Evolutionary conservation across 176 grass and related monocot species (phyloP).

Genomic region (Puya raimondii): DNA sequence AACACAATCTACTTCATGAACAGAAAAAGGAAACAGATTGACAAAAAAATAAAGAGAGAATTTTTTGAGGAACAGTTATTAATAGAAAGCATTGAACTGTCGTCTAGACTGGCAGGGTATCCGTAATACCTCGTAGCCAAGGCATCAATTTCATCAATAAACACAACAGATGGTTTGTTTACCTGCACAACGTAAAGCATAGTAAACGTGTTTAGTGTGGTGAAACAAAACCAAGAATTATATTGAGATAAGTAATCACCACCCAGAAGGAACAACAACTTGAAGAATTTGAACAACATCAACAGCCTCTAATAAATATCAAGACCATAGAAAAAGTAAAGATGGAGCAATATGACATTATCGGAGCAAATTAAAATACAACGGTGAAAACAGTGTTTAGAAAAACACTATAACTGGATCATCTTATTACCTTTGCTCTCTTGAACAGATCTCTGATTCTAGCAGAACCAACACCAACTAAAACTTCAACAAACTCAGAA

Average conservation of each 20-base stretch:
- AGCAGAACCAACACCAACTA: slow-evolving; percentile 38
- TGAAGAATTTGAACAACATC: background rate
- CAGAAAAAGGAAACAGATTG: background rate
- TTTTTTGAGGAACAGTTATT: background rate
- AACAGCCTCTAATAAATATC: background rate
- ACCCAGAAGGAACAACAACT: background rate
- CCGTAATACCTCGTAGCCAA: slow-evolving; percentile 26
- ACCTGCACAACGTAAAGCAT: slow-evolving; percentile 9
- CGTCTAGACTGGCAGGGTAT: background rate
- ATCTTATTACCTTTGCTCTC: slow-evolving; percentile 24
- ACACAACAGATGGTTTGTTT: slow-evolving; percentile 28
- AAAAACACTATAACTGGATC: background rate
- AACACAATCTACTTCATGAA: background rate
- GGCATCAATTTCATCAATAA: slow-evolving; percentile 29
- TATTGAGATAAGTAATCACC: background rate
- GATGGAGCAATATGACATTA: background rate
- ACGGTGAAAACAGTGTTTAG: background rate
- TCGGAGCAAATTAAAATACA: no score
- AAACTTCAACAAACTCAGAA: slow-evolving; percentile 36
- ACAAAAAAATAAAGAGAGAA: background rate
- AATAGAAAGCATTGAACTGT: background rate
- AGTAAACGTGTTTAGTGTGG: background rate
- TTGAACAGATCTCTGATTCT: slow-evolving; percentile 33
- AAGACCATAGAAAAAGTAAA: no score
- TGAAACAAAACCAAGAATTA: background rate